phyloP scores from a whole-genome alignment of 257 asterid species.

The Lithospermum erythrorhizon region DNA sequence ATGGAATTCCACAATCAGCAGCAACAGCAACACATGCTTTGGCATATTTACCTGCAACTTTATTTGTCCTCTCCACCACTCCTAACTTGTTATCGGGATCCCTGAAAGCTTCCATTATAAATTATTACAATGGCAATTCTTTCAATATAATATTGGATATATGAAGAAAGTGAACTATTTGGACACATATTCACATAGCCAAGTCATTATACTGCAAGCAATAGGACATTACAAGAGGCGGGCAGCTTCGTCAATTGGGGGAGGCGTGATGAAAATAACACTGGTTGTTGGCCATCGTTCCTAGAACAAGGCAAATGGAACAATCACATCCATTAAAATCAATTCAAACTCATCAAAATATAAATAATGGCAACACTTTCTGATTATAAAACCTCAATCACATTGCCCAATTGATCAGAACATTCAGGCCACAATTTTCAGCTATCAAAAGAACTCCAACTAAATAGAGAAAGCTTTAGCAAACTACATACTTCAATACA shows the following conservation, averaged over 20 bases:
- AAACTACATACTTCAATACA: no score
- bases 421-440: no score
- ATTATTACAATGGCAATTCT: background rate
- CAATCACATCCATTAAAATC: no score
- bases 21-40: conserved; percentile 59
- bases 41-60: conserved; percentile 63
- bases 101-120: background rate
- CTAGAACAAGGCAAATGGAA: conserved; percentile 20
- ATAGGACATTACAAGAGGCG: conserved; percentile 42
- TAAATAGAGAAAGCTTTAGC: no score
- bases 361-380: no score
- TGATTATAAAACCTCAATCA: no score
- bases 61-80: conserved; percentile 73
- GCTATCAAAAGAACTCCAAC: no score
- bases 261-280: conserved; percentile 71
- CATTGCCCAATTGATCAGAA: no score
- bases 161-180: background rate
- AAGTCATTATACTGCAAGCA: no score
- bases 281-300: conserved; percentile 60
- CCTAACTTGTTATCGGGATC: conserved; percentile 17
- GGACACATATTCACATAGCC: no score
- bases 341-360: no score
- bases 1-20: conserved; percentile 41
- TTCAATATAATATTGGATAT: background rate
- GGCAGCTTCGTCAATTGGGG: conserved; percentile 65